These are phyloP conservation scores for Verruconis gallopava DNA, from an alignment of 2,329 filamentous ascomycete genomes.

Conservation along the genomic window DNA sequence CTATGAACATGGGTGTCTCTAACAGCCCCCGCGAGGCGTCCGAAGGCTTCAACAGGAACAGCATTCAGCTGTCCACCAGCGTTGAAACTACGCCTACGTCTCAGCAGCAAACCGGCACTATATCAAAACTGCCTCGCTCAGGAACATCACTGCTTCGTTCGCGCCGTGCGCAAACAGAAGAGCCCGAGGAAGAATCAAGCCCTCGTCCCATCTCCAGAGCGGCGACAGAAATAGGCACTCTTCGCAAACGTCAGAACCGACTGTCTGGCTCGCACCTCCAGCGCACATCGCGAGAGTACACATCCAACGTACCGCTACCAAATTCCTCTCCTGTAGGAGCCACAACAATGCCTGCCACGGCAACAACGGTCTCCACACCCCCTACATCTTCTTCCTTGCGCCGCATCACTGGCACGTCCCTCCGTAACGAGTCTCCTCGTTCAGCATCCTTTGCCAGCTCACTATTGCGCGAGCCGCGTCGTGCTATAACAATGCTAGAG, in stretches of 20 bases:
- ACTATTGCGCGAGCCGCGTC: conserved; percentile 2
- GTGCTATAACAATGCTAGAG: conserved; percentile 1
- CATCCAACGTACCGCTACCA: conserved; percentile 24
- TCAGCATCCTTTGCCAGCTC: neutral
- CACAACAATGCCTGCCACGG: neutral
- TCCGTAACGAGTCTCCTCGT: conserved; percentile 2
- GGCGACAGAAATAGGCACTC: conserved; percentile 30
- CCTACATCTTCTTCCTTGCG: conserved; percentile 1
- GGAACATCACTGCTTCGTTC: conserved; percentile 9
- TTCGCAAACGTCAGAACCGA: conserved; percentile 18
- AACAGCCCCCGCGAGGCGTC: conserved; percentile 21
- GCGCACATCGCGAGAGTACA: conserved; percentile 20
- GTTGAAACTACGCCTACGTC: conserved; percentile 3
- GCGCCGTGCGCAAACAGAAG: conserved; percentile 7
- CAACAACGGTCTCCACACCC: neutral
- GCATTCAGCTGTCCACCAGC: conserved; percentile 1
- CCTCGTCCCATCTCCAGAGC: conserved; percentile 35
- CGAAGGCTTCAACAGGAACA: conserved; percentile 7
- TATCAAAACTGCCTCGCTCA: conserved; percentile 6
- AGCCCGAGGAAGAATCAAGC: conserved; percentile 25
- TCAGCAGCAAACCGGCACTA: too few species aligned
- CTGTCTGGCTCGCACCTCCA: conserved; percentile 11
- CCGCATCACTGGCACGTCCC: conserved; percentile 1
- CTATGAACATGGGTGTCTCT: conserved; percentile 19
- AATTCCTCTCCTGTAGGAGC: conserved; percentile 12